These are phyloP conservation scores for Zangia roseola DNA, from an alignment of 768 basidiomycete species.

Conservation along the genomic window DNA sequence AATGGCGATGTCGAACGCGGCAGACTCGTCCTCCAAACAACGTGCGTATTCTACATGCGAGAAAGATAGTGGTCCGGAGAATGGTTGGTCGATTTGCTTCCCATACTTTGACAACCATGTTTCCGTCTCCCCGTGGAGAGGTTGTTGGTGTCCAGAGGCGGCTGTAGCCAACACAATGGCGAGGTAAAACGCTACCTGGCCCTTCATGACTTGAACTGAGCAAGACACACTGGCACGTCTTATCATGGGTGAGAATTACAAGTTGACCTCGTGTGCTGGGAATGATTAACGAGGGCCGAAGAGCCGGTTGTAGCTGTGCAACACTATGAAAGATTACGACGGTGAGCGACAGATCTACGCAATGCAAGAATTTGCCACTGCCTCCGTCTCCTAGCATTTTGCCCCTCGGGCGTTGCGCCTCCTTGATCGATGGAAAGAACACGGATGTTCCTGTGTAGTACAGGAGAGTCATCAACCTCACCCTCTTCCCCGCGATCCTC, in stretches of 20 bases:
- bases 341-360: conserved; percentile 31
- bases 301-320: no score
- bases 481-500: conserved; percentile 77
- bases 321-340: conserved; percentile 17
- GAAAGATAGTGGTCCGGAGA: conserved; percentile 81
- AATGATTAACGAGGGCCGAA: no score
- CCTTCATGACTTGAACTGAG: conserved; percentile 15
- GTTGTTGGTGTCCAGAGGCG: conserved; percentile 14
- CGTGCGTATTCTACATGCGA: conserved; percentile 69
- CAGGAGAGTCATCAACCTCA: conserved; percentile 73
- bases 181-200: background rate
- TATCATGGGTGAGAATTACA: no score
- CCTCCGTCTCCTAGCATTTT: conserved; percentile 40
- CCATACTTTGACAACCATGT: conserved; percentile 77
- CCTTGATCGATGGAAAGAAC: conserved; percentile 51
- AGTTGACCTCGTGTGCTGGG: no score
- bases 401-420: conserved; percentile 29
- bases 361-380: conserved; percentile 50
- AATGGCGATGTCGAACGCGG: conserved; percentile 58
- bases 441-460: conserved; percentile 52
- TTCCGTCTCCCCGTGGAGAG: conserved; percentile 21
- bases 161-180: background rate
- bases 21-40: conserved; percentile 23
- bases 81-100: conserved; percentile 66
- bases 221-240: no score